Base-by-base conservation (phyloP, 805 yeast species). In the Alloascoidea hylecoeti region DNA sequence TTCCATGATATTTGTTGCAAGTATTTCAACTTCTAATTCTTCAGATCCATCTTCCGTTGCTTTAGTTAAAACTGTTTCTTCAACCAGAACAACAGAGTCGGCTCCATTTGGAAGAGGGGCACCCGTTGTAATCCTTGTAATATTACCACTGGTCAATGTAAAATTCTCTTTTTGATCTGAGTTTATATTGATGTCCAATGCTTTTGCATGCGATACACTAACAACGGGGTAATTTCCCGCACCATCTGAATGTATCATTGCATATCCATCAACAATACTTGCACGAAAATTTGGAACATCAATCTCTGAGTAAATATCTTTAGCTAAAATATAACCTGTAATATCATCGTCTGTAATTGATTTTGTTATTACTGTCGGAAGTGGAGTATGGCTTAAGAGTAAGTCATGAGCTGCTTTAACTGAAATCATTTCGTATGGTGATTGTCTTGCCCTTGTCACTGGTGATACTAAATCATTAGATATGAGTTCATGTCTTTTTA, bases 51-150 rank as follows among this genome's bases (percentile, higher is more conserved):
- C 64, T 1, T 47, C 55, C 2, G 57, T 56, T 4, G 51, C 46
- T 5, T 53, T 48, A 1, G 52, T 54, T 12, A 69, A 44, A 14
- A 46, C 47, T 0, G 77, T 70, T 43, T 68, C 72, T 46, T 70
- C 77, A 2, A 70, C 75, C 51, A 70, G 68, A 4, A 70, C 63
- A 13, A 70, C 72, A 1, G 75, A 72, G 27, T 64, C 63, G 0
- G 74, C 64, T 2, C 74, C 75, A n/a, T 52, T 51, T 0, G 76
- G 76, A 1, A 70, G 55, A 3, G 75, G 75, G 0, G 77, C 76
- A 4, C 77, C 77, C 0, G 76, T 70, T 1, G 76, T 70, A 17
- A 70, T 57, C 33, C 77, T 50, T 1, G 67, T 61, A 30, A 70
- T 60, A 3, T 56, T 43, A 1, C 68, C 66, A 1, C 55, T 42